These are phyloP conservation scores for Pythium vanterpoolii DNA, from an alignment of 352 stramenopile genomes.

Conservation along the genomic window DNA sequence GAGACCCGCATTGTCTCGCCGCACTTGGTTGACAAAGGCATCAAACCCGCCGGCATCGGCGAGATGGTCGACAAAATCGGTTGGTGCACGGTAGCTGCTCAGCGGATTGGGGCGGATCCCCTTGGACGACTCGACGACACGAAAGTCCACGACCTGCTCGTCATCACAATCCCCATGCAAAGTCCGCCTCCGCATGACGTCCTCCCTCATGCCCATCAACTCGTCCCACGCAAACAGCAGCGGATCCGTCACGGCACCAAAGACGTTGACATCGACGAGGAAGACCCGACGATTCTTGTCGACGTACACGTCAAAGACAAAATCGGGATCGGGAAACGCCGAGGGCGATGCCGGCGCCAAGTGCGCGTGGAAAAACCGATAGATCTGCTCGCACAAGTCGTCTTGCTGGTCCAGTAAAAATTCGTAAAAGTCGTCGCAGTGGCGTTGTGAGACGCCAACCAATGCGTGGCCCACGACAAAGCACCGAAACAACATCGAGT, in stretches of 20 bases:
- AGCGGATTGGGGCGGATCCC: slow-evolving; percentile 63
- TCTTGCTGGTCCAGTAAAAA: slow-evolving; percentile 84
- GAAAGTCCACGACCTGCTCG: slow-evolving; percentile 73
- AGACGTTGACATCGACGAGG: slow-evolving; percentile 95
- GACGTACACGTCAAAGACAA: slow-evolving; percentile 93
- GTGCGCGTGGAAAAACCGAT: slow-evolving; percentile 52
- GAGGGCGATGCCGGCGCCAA: background rate
- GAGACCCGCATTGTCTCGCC: slow-evolving; percentile 56
- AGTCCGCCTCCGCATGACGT: slow-evolving; percentile 15
- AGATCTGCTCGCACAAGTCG: slow-evolving; percentile 59
- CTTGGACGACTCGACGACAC: slow-evolving; percentile 65
- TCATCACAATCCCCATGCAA: slow-evolving; percentile 22
- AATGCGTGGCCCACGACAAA: slow-evolving; percentile 84
- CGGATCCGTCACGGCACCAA: slow-evolving; percentile 87
- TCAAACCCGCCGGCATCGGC: slow-evolving; percentile 69
- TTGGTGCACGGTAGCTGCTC: slow-evolving; percentile 80
- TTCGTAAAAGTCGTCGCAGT: slow-evolving; percentile 90
- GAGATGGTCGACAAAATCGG: slow-evolving; percentile 80
- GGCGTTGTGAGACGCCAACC: slow-evolving; percentile 89
- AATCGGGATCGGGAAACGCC: slow-evolving; percentile 75
- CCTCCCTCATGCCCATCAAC: slow-evolving; percentile 36
- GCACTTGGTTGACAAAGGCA: slow-evolving; percentile 81
- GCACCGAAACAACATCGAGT: slow-evolving; percentile 95
- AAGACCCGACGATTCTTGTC: slow-evolving; percentile 91
- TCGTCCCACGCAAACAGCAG: slow-evolving; percentile 94